Percentiles rank a stretch among this genome's conserved stretches.
Conservation (phyloP, 345 rosid genomes). For the Microcos paniculata region DNA sequence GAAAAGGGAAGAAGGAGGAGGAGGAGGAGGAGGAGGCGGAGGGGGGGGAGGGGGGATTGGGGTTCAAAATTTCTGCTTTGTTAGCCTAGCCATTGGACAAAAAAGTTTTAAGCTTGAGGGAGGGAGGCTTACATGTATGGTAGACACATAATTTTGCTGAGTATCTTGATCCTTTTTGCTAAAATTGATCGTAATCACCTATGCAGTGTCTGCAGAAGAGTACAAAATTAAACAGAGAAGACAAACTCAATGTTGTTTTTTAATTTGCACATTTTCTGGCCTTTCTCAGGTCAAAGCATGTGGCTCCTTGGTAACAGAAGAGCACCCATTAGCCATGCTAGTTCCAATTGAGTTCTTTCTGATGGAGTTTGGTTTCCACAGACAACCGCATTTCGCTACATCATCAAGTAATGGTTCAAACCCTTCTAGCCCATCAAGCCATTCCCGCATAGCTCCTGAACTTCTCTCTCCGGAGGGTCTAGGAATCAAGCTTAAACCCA, state of each 20-base stretch:
- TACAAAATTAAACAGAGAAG: background rate
- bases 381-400: constrained; percentile 31
- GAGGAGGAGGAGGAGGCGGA: no score
- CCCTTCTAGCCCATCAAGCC: constrained; percentile 41
- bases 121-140: no score
- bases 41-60: no score
- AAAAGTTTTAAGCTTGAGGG: no score
- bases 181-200: background rate
- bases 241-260: background rate
- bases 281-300: constrained; percentile 54
- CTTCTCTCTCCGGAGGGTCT: constrained; percentile 61
- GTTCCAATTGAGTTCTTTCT: constrained; percentile 58
- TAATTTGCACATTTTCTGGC: background rate
- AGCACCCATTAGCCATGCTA: constrained; percentile 64
- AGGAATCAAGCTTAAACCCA: constrained; percentile 68
- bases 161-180: background rate
- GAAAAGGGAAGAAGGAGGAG: no score
- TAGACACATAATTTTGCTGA: background rate
- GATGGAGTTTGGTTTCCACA: constrained; percentile 48
- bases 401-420: constrained; percentile 38
- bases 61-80: background rate
- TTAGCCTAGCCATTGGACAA: no score
- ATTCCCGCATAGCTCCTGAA: constrained; percentile 49
- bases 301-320: constrained; percentile 68
- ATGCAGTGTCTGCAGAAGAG: background rate